Conservation (phyloP, 2,329 filamentous ascomycete genomes). For the Myriosclerotinia curreyana region DNA sequence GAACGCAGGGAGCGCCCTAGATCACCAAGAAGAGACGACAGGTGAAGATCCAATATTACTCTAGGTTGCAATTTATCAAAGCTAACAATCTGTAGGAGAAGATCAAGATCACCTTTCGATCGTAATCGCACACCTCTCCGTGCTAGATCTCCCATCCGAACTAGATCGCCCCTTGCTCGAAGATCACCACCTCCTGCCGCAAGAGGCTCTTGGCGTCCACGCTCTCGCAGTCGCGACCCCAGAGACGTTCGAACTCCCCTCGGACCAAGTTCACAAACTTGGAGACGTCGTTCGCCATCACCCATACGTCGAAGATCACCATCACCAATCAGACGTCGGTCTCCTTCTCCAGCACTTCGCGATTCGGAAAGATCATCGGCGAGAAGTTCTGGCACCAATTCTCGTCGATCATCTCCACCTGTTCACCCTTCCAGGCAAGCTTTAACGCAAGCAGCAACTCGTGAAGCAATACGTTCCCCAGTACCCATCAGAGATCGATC, state of each 20-base stretch:
- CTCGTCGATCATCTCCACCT: slow-evolving; percentile 59
- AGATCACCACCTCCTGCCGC: slow-evolving; percentile 41
- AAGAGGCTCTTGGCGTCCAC: slow-evolving; percentile 37
- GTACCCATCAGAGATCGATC: slow-evolving; percentile 34
- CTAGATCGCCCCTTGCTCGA: slow-evolving; percentile 37
- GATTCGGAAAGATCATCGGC: slow-evolving; percentile 50
- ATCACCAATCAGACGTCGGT: slow-evolving; percentile 37
- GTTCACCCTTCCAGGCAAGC: slow-evolving; percentile 53
- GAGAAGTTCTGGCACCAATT: slow-evolving; percentile 55
- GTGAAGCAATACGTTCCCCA: slow-evolving; percentile 35
- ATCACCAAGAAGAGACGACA: slow-evolving; percentile 38
- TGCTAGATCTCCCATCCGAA: slow-evolving; percentile 29
- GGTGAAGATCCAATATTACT: slow-evolving; percentile 24
- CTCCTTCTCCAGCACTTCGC: slow-evolving; percentile 50
- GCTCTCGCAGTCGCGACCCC: slow-evolving; percentile 53
- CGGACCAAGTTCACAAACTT: slow-evolving; percentile 46
- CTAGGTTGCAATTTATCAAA: slow-evolving; percentile 2
- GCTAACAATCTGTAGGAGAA: slow-evolving; percentile 32
- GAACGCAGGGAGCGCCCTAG: slow-evolving; percentile 42
- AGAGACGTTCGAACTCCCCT: slow-evolving; percentile 46
- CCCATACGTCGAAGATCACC: slow-evolving; percentile 42
- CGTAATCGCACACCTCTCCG: slow-evolving; percentile 35
- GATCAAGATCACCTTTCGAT: slow-evolving; percentile 40
- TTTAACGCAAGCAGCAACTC: slow-evolving; percentile 41
- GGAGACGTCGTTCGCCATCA: slow-evolving; percentile 54